Evolutionary conservation across 2,329 filamentous ascomycete species (phyloP).

Genomic region (Penicillium sp.): DNA sequence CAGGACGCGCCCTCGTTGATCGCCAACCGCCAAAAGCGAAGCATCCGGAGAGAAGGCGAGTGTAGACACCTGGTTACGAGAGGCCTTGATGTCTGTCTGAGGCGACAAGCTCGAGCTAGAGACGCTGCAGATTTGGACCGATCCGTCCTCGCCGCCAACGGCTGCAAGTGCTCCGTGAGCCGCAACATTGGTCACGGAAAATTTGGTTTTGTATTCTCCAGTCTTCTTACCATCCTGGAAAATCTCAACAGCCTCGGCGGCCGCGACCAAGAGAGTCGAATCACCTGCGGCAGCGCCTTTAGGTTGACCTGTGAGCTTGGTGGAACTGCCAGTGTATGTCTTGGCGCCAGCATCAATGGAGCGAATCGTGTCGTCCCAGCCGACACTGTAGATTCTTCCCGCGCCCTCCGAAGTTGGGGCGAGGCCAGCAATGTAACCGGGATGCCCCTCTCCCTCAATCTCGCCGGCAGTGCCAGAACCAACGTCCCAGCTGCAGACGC

Average conservation of each 20-base stretch:
- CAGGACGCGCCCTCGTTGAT: conserved; percentile 78
- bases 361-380: conserved; percentile 89
- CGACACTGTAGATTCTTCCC: conserved; percentile 72
- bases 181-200: conserved; percentile 66
- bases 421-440: conserved; percentile 79
- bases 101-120: conserved; percentile 53
- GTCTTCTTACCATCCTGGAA: conserved; percentile 56
- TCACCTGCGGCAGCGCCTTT: conserved; percentile 62
- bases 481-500: conserved; percentile 79
- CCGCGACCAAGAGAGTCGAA: conserved; percentile 55
- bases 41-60: conserved; percentile 79
- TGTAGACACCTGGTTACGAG: conserved; percentile 67
- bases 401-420: conserved; percentile 49
- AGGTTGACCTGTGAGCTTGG: conserved; percentile 72
- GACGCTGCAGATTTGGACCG: conserved; percentile 68
- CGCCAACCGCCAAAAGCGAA: conserved; percentile 74
- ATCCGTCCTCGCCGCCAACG: conserved; percentile 69
- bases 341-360: conserved; percentile 69
- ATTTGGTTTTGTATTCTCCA: conserved; percentile 58
- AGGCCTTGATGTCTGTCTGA: conserved; percentile 58
- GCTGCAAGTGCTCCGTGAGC: conserved; percentile 65
- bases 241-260: conserved; percentile 56
- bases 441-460: conserved; percentile 75
- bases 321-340: conserved; percentile 66
- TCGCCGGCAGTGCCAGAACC: conserved; percentile 62